These are phyloP conservation scores for Echites panduratus DNA, from an alignment of 257 asterid species.

Conservation along the genomic window DNA sequence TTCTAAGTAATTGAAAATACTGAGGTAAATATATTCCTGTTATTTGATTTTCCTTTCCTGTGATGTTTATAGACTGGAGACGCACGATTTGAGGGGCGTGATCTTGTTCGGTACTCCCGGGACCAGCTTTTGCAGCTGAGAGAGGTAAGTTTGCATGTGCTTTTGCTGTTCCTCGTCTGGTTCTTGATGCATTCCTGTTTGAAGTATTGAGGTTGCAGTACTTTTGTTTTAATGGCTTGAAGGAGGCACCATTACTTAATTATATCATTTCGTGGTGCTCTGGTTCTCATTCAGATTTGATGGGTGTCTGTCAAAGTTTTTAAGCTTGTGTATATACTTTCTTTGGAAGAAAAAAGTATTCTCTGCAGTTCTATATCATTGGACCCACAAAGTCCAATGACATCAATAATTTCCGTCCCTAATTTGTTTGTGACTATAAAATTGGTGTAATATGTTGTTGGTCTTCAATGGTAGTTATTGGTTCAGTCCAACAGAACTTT, in stretches of 20 bases:
- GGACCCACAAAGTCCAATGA: too few relatives aligned
- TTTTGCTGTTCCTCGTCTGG: background rate
- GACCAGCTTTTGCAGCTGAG: constrained; percentile 72
- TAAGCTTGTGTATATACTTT: background rate
- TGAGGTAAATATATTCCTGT: background rate
- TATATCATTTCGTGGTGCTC: background rate
- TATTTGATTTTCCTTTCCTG: background rate
- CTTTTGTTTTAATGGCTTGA: background rate
- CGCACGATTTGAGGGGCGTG: constrained; percentile 68
- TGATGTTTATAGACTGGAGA: constrained; percentile 54
- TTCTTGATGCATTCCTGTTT: background rate
- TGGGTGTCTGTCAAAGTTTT: background rate
- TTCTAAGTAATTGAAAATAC: background rate
- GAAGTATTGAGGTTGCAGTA: background rate
- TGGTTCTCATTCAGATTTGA: background rate
- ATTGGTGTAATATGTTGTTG: background rate
- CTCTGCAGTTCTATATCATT: background rate
- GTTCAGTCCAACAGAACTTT: background rate
- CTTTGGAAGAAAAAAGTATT: background rate
- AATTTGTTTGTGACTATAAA: too few relatives aligned
- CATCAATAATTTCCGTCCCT: background rate
- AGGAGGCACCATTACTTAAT: background rate
- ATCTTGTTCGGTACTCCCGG: constrained; percentile 57
- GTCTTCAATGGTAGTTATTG: background rate
- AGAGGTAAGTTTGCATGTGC: constrained; percentile 46